A percentile compares a stretch with the other conserved stretches of the same genome.
These are phyloP conservation scores for Candida verbasci DNA, from an alignment of 805 yeast species.

Conservation along the genomic window DNA sequence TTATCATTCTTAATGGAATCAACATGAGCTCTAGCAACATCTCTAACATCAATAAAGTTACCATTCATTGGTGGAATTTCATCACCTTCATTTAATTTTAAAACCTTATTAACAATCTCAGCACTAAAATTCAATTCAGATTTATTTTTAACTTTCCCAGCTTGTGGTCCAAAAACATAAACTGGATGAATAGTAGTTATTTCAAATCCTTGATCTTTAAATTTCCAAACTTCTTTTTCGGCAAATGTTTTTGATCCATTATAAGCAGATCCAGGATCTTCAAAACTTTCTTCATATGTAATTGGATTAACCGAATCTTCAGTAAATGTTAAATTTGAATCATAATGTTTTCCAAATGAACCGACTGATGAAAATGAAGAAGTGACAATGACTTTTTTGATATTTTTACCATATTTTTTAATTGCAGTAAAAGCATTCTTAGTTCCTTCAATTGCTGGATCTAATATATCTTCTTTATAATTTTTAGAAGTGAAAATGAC, in stretches of 20 bases:
- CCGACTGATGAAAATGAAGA: conserved; percentile 43
- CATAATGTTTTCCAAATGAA: conserved; percentile 3
- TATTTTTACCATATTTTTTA: conserved; percentile 16
- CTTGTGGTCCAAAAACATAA: conserved; percentile 24
- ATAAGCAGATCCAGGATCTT: conserved; percentile 41
- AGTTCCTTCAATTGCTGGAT: conserved; percentile 53
- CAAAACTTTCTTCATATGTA: conserved; percentile 34
- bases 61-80: conserved; percentile 17
- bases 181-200: conserved; percentile 15
- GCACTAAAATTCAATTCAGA: conserved; percentile 26
- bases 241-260: conserved; percentile 59
- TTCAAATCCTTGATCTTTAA: conserved; percentile 22
- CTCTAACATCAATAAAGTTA: conserved; percentile 54
- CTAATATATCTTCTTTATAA: conserved; percentile 46
- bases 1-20: conserved; percentile 40
- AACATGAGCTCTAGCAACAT: conserved; percentile 57
- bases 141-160: conserved; percentile 29
- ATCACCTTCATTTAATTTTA: conserved; percentile 24
- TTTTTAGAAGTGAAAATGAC: conserved; percentile 31
- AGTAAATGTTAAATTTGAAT: too few relatives aligned
- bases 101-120: conserved; percentile 36
- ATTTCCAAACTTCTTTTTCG: conserved; percentile 57
- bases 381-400: conserved; percentile 47
- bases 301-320: too few relatives aligned
- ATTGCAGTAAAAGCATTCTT: conserved; percentile 14